A percentile compares a stretch with the other conserved stretches of the same genome.
Conservation (phyloP, 495 filamentous ascomycete species). For the Hyaloscypha finlandica region DNA sequence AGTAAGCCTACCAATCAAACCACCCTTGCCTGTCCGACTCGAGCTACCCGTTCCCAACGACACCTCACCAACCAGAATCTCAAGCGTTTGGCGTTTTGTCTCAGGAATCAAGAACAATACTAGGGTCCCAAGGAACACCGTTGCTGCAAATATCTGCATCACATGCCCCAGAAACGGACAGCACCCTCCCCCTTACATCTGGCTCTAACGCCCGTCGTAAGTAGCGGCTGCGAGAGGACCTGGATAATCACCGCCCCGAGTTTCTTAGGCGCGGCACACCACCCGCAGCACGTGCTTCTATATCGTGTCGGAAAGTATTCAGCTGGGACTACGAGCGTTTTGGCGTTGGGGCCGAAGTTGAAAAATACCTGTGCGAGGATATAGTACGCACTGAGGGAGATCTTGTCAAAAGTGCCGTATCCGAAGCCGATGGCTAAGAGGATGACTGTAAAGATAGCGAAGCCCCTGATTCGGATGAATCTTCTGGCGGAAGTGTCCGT, state of each 20-base stretch:
- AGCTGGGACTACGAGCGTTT: slow-evolving; percentile 85
- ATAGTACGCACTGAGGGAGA: slow-evolving; percentile 59
- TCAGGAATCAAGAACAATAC: slow-evolving; percentile 68
- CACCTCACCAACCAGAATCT: slow-evolving; percentile 5
- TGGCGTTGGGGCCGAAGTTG: slow-evolving; percentile 80
- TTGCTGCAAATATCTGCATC: slow-evolving; percentile 75
- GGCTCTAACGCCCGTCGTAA: slow-evolving; percentile 35
- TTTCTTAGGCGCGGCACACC: slow-evolving; percentile 82
- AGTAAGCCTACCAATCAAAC: no score
- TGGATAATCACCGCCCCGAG: slow-evolving; percentile 69
- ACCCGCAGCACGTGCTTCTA: slow-evolving; percentile 78
- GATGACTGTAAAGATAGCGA: slow-evolving; percentile 64
- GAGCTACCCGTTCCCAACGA: slow-evolving; percentile 19
- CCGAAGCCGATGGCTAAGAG: slow-evolving; percentile 75
- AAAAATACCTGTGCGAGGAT: slow-evolving; percentile 80
- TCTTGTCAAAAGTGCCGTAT: slow-evolving; percentile 53
- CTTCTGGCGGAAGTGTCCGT: slow-evolving; percentile 69
- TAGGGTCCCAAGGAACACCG: slow-evolving; percentile 71
- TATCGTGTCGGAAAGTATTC: slow-evolving; percentile 88
- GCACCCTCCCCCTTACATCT: background rate
- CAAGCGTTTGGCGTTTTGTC: slow-evolving; percentile 59
- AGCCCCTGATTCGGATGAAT: slow-evolving; percentile 67
- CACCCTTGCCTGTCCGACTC: no score
- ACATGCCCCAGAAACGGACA: slow-evolving; percentile 76
- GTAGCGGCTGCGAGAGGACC: slow-evolving; percentile 49